Evolutionary conservation across 352 stramenopile genomes (phyloP), one percentile per base, ranked within the genome.

Genomic region (Pythium biforme): DNA sequence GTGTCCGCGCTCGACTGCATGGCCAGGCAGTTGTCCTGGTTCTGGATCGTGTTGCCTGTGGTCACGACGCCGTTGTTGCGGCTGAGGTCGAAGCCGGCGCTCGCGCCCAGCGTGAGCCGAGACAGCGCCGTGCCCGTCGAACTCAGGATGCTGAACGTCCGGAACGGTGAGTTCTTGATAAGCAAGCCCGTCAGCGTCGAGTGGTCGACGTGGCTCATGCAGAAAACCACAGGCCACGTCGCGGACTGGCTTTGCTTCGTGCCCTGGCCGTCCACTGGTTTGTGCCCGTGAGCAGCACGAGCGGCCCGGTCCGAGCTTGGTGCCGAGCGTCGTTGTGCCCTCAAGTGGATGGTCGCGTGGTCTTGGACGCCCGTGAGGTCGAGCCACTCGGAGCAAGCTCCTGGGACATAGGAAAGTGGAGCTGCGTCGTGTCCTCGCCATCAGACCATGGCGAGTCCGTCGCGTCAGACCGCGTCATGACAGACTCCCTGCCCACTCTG

Each of bases 151-250:
- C 66, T 75, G 55, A 75, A 76, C 9, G 74, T 77, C 49, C 70
- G 71, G 49, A 70, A 77, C 10, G 74, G 74, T 47, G 47, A 66
- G 52, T 81, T 75, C 58, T 74, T 72, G 34, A 81, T 78, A 26
- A 37, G 31, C 37, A 76, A 77, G 11, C 65, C 71, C 43, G 67
- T 72, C 0, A 81, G 40, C 3, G 14, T 68, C 8, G 73, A 78
- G 10, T 20, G 23, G 0, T 67, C 43, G 19, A 74, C 69, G 20
- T 55, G 59, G 20, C 59, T 70, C 22, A 75, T 34, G 25, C 70
- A 68, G 62, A 80, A 75, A 51, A 80, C 77, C 22, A 76, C 62
- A 5, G 72, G 72, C 4, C 69, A 61, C 12, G 58, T 75, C 41
- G 64, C 58, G 4, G 39, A 58, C 41, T 68, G 49, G 11, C 61